phyloP scores from a whole-genome alignment of 306 rosid species.

The Acacia acuminata region DNA sequence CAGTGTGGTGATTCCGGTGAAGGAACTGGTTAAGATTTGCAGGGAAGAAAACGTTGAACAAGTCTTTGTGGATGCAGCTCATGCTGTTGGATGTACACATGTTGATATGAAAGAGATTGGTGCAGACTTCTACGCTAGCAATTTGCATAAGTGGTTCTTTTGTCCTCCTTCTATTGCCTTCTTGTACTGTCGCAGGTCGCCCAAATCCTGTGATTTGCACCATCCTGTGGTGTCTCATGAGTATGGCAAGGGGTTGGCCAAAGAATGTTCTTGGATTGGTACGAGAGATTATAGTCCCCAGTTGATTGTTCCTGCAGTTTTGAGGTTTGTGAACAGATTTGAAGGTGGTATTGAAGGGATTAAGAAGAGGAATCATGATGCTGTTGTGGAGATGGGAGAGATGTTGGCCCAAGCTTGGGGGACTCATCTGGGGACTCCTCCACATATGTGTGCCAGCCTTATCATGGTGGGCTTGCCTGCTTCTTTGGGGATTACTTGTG shows the following conservation, averaged over 20 bases:
- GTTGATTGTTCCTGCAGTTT: constrained; percentile 57
- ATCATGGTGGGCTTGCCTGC: constrained; percentile 68
- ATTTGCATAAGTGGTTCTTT: constrained; percentile 79
- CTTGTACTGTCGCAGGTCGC: constrained; percentile 54
- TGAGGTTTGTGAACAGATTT: constrained; percentile 60
- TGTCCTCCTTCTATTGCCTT: constrained; percentile 76
- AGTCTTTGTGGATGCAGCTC: constrained; percentile 83
- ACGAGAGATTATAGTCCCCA: constrained; percentile 75
- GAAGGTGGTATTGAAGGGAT: constrained; percentile 73
- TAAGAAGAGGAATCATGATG: constrained; percentile 62
- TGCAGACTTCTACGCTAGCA: constrained; percentile 68
- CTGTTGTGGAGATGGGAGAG: constrained; percentile 61
- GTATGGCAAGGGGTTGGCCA: constrained; percentile 71
- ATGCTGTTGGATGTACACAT: constrained; percentile 73
- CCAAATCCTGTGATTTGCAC: constrained; percentile 48
- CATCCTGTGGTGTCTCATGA: constrained; percentile 75
- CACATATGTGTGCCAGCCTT: constrained; percentile 70
- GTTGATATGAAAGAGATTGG: constrained; percentile 78
- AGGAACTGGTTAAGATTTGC: constrained; percentile 71
- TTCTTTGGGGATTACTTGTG: constrained; percentile 53
- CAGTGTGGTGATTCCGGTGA: constrained; percentile 69
- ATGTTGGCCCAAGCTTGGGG: constrained; percentile 69
- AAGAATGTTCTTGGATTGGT: constrained; percentile 78
- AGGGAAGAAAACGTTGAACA: constrained; percentile 80
- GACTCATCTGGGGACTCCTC: constrained; percentile 63